Percentiles rank a stretch among this genome's conserved stretches.
phyloP scores from a whole-genome alignment of 2,329 filamentous ascomycete genomes.

The Ophiocordyceps camponoti-leonardi region DNA sequence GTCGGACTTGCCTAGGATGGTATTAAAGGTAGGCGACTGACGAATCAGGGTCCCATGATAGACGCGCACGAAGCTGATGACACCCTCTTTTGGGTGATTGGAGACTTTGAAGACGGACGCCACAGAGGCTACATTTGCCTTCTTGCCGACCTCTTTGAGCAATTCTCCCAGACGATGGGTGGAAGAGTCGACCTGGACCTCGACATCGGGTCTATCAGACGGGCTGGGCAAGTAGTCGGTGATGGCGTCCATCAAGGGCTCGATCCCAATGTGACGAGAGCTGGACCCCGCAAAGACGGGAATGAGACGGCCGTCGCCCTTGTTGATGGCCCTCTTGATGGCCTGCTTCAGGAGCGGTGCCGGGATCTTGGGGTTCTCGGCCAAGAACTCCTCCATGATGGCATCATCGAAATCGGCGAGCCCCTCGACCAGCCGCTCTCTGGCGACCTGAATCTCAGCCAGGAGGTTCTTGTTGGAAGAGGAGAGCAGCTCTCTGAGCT shows the following conservation, averaged over 20 bases:
- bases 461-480: conserved; percentile 31
- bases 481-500: conserved; percentile 22
- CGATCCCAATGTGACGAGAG: conserved; percentile 85
- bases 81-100: conserved; percentile 68
- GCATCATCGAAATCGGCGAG: conserved; percentile 78
- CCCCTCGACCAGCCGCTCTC: conserved; percentile 62
- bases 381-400: conserved; percentile 72
- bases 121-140: conserved; percentile 23
- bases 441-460: conserved; percentile 57
- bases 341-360: conserved; percentile 50
- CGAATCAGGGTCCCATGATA: conserved; percentile 70
- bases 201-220: conserved; percentile 59
- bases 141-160: conserved; percentile 21
- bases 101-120: conserved; percentile 88
- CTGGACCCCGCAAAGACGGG: conserved; percentile 86
- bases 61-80: conserved; percentile 80
- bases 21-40: conserved; percentile 70
- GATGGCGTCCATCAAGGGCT: conserved; percentile 77
- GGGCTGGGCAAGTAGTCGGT: conserved; percentile 78
- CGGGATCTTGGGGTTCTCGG: conserved; percentile 58
- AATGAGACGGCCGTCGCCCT: conserved; percentile 54
- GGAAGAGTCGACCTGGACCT: conserved; percentile 52
- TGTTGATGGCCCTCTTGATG: conserved; percentile 54
- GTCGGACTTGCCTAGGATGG: conserved; percentile 64
- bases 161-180: conserved; percentile 17